phyloP scores from a whole-genome alignment of 73 alveolate species.

The Loxodes magnus region DNA sequence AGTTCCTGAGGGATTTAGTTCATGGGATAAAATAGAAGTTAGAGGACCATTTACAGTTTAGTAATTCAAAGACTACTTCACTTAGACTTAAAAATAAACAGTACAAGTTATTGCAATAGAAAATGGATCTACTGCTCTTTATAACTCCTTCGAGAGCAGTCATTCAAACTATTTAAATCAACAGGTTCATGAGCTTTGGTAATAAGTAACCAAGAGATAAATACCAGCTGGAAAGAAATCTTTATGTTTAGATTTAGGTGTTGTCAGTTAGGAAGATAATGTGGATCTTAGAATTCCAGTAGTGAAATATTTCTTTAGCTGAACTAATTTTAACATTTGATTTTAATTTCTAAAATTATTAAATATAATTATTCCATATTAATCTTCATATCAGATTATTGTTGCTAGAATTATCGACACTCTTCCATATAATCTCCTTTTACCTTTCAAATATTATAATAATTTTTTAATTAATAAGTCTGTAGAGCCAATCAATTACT shows the following conservation, averaged over 20 bases:
- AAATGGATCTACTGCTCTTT: conserved; percentile 44
- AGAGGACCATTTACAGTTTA: conserved; percentile 65
- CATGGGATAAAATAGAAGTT: conserved; percentile 79
- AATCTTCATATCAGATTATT: too few relatives aligned
- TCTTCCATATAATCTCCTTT: too few relatives aligned
- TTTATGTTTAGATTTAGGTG: conserved; percentile 53
- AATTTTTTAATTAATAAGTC: too few relatives aligned
- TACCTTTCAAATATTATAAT: too few relatives aligned
- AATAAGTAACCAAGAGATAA: conserved; percentile 25
- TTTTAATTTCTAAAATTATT: too few relatives aligned
- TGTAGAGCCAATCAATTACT: too few relatives aligned
- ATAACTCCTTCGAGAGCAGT: conserved; percentile 50
- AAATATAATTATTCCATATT: too few relatives aligned
- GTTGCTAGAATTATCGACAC: too few relatives aligned
- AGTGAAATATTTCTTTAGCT: conserved; percentile 43
- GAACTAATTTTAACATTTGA: too few relatives aligned
- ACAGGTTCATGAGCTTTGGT: conserved; percentile 46
- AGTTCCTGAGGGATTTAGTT: conserved; percentile 79
- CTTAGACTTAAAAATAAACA: conserved; percentile 30
- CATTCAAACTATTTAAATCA: conserved; percentile 27
- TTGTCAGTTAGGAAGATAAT: conserved; percentile 35
- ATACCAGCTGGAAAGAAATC: conserved; percentile 51
- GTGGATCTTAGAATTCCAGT: conserved; percentile 42
- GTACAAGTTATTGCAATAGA: conserved; percentile 51
- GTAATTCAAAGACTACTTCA: conserved; percentile 61